phyloP scores from a whole-genome alignment of 2,329 filamentous ascomycete genomes.

The Arthroderma sp. region DNA sequence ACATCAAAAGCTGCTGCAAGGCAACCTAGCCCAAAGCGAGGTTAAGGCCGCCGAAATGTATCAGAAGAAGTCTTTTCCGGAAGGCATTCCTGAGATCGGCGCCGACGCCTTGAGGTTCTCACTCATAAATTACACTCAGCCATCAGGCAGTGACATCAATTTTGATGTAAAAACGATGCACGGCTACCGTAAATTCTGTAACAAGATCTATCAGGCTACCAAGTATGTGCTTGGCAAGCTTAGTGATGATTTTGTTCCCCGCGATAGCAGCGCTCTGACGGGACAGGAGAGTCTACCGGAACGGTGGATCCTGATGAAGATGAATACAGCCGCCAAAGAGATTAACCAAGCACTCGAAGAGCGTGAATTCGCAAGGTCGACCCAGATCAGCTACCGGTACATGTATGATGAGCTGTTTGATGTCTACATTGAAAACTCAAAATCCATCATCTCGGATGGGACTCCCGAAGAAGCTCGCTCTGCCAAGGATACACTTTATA shows the following conservation, averaged over 20 bases:
- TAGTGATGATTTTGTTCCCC: slow-evolving; percentile 31
- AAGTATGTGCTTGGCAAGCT: slow-evolving; percentile 65
- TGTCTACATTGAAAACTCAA: slow-evolving; percentile 37
- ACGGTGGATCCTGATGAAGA: slow-evolving; percentile 36
- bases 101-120: slow-evolving; percentile 86
- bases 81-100: slow-evolving; percentile 87
- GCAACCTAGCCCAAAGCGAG: slow-evolving; percentile 76
- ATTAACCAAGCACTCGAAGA: slow-evolving; percentile 31
- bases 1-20: slow-evolving; percentile 60
- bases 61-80: slow-evolving; percentile 84
- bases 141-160: slow-evolving; percentile 30
- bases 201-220: slow-evolving; percentile 94
- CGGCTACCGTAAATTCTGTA: slow-evolving; percentile 88
- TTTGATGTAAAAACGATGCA: slow-evolving; percentile 78
- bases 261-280: slow-evolving; percentile 23
- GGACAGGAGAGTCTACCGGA: slow-evolving; percentile 30
- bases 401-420: slow-evolving; percentile 36
- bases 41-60: slow-evolving; percentile 80
- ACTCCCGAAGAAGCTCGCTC: slow-evolving; percentile 44
- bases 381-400: slow-evolving; percentile 32
- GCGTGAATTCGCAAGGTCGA: slow-evolving; percentile 31
- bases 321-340: slow-evolving; percentile 30
- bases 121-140: slow-evolving; percentile 58
- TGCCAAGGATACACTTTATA: slow-evolving; percentile 50
- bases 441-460: slow-evolving; percentile 47